Percentiles rank a stretch among this genome's conserved stretches.
phyloP scores from a whole-genome alignment of 2,329 filamentous ascomycete species.

The Colletotrichum agaves region DNA sequence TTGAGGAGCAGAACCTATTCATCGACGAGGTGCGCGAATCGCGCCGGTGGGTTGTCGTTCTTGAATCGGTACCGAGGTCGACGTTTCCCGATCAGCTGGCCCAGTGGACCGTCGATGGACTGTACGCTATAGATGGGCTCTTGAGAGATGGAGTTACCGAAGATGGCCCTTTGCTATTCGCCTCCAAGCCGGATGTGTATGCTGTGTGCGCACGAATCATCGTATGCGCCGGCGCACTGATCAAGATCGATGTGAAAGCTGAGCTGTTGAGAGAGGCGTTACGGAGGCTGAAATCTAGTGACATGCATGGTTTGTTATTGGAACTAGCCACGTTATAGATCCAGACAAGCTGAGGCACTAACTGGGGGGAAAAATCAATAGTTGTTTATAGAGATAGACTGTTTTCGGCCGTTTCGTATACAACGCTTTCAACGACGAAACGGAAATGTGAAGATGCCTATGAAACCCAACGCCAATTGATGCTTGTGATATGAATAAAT shows the following conservation, averaged over 20 bases:
- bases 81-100: conserved; percentile 42
- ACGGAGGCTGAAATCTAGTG: conserved; percentile 22
- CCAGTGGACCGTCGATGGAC: conserved; percentile 62
- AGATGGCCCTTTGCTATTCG: conserved; percentile 80
- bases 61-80: conserved; percentile 45
- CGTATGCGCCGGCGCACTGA: conserved; percentile 51
- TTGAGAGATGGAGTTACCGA: conserved; percentile 39
- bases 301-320: conserved; percentile 37
- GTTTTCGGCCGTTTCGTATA: conserved; percentile 12
- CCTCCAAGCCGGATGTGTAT: conserved; percentile 75
- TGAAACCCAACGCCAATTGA: conserved; percentile 27
- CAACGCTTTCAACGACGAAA: not conserved
- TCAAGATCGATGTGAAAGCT: not conserved
- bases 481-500: conserved; percentile 17
- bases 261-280: conserved; percentile 15
- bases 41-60: conserved; percentile 70
- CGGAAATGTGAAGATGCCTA: conserved; percentile 4
- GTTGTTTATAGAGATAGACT: not conserved
- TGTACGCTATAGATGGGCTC: conserved; percentile 54
- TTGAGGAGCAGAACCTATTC: conserved; percentile 96
- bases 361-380: not conserved
- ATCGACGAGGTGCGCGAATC: conserved; percentile 83
- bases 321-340: conserved; percentile 25
- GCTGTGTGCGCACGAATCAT: conserved; percentile 64
- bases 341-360: not conserved